Base-by-base conservation (phyloP, 352 stramenopile species). In the Phytophthora agathidicida region DNA sequence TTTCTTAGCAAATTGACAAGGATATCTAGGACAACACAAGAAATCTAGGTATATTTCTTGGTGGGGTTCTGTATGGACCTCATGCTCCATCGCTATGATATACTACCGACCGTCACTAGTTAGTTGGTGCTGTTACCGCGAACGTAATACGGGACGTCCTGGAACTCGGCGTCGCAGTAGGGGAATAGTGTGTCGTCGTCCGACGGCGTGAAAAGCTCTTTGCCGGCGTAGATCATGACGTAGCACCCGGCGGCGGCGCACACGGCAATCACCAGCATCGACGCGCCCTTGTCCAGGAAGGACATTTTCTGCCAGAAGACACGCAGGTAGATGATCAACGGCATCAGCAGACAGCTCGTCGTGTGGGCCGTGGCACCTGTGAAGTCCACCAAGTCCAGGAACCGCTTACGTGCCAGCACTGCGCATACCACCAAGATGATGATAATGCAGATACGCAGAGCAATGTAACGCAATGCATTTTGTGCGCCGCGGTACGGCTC, bases 381-480 rank as follows among this genome's bases (percentile, higher is more conserved):
- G 31, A 88, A 80, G 65, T 88, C 77, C 37, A 65, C 49, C 33
- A 88, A 43, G 30, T 88, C 77, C 13, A 83, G 57, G 55, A 84
- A 88, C 22, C 80, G 62, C 45, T 81, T 71, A n/a, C 77, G 69
- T 5, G 67, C 42, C 13, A 72, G 35, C 8, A 83, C 60, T 3
- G 75, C 73, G 30, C 74, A 52, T 5, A 81, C 45, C 26, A 83
- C 76, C 9, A 88, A 50, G 17, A 75, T 55, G 1, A 49, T 33
- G 42, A 87, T 62, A 23, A 85, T 74, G n/a, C 42, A 51, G 8
- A 77, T 60, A 23, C 77, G 75, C 44, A 88, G 59, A 8, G 60
- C 32, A 7, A 83, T 53, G 63, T 86, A 85, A 42, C 77, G 73
- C 55, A 83, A 24, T 2, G 63, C 39, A 33, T 77, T 74, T 28